Evolutionary conservation across 176 grass and related monocot genomes (phyloP).

Genomic region (Coix lacrymajobi): DNA sequence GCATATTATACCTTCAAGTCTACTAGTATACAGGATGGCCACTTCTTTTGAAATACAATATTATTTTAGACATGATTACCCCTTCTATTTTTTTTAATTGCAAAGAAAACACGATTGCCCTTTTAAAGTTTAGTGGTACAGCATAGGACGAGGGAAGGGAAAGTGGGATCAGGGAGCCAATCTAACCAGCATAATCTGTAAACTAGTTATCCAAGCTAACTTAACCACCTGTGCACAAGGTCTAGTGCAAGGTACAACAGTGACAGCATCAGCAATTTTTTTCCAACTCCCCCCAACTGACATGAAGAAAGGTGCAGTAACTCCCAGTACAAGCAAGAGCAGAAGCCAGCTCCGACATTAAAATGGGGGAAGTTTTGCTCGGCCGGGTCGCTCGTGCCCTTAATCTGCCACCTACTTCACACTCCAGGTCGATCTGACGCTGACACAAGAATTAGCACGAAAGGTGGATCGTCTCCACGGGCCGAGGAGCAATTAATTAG

Average conservation of each 20-base stretch:
- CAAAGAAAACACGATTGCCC: neutral
- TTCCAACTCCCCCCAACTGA: neutral
- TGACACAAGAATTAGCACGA: neutral
- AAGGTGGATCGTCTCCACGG: neutral
- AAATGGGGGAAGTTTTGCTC: neutral
- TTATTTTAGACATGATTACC: neutral
- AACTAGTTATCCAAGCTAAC: neutral
- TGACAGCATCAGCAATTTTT: neutral
- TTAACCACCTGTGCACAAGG: neutral
- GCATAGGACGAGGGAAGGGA: neutral
- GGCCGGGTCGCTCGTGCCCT: neutral
- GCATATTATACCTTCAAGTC: neutral
- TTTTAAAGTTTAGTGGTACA: neutral
- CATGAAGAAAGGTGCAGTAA: neutral
- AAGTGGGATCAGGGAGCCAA: neutral
- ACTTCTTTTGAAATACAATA: neutral
- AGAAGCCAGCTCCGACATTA: conserved; percentile 14
- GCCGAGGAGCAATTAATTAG: conserved; percentile 5
- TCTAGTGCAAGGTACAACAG: neutral
- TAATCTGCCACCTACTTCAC: neutral
- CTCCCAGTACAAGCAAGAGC: conserved; percentile 10
- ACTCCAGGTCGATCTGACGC: neutral
- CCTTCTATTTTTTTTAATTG: neutral
- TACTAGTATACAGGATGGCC: neutral
- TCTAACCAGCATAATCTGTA: neutral